Evolutionary conservation across 2,329 filamentous ascomycete genomes (phyloP), one percentile per base, ranked within the genome.

Genomic region (Periconia digitata): DNA sequence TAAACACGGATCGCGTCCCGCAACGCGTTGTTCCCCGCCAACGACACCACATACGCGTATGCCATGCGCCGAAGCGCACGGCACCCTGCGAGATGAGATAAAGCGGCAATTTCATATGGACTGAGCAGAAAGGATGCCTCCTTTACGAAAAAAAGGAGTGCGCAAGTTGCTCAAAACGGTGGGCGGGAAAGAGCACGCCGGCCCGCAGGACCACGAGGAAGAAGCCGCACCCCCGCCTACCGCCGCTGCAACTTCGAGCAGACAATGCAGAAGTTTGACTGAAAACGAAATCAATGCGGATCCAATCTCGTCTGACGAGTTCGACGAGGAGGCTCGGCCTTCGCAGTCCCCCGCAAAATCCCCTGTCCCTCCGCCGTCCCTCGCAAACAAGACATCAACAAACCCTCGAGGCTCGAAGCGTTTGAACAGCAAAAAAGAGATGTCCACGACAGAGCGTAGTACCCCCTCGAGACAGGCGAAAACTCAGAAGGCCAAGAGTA

Each of bases 151-250:
- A 37, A 17, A 12, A 53, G 50, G 37, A 40, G 51, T 18, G 49
- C 47, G 13, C 20, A 52, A 24, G 21, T 56, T 76, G 7, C 58
- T 75, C 7, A 48, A 46, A 8, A 60, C 12, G 6, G 71, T 74
- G 5, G 40, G 49, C 1, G 62, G 63, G 24, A 66, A 65, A 46
- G 55, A 55, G 22, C 70, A 76, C 57, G 73, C 72, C 16, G 63
- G 52, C 6, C 47, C 59, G 5, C 59, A 71, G 1, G 66, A 74
- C 40, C 72, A 75, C 43, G 65, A 69, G 21, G 63, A 70, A 21
- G 50, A 53, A n/a, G 20, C 17, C 4, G 43, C 3, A n/a, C n/a
- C 16, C 35, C 22, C 20, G 23, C 17, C 16, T 12, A 6, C 21
- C 8, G 23, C 22, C 15, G 35, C 34, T n/a, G 20, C 18, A 20